phyloP scores from a whole-genome alignment of 306 rosid genomes.

The Cucurbita pepo region DNA sequence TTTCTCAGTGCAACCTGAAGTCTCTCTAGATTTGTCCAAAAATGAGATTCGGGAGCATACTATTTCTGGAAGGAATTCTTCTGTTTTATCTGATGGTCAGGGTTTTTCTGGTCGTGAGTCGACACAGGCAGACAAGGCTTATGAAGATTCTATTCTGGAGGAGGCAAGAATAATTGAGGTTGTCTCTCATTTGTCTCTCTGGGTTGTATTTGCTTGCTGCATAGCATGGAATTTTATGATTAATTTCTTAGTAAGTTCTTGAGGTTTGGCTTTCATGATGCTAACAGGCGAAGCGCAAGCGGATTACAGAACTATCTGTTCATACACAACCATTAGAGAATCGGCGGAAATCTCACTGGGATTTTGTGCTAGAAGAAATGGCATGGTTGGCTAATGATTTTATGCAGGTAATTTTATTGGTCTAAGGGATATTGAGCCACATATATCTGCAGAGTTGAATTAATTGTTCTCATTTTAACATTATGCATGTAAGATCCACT shows the following conservation, averaged over 20 bases:
- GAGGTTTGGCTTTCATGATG: slow-evolving; percentile 9
- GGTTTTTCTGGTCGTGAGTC: slow-evolving; percentile 18
- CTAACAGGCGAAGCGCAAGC: slow-evolving; percentile 76
- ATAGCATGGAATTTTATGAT: slow-evolving; percentile 2
- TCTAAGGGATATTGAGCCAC: neutral
- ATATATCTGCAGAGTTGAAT: neutral
- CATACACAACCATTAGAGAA: slow-evolving; percentile 37
- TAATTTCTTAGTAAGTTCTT: slow-evolving; percentile 7
- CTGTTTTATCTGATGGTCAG: slow-evolving; percentile 27
- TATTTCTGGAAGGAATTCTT: slow-evolving; percentile 18
- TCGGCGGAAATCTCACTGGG: slow-evolving; percentile 72
- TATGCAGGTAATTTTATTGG: slow-evolving; percentile 54
- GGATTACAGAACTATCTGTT: slow-evolving; percentile 75
- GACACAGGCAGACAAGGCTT: slow-evolving; percentile 55
- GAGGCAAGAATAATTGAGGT: slow-evolving; percentile 88
- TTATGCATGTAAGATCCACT: neutral
- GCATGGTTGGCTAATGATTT: slow-evolving; percentile 98
- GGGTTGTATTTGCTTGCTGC: slow-evolving; percentile 1
- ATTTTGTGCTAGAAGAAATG: slow-evolving; percentile 92
- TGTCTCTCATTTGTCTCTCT: slow-evolving; percentile 8
- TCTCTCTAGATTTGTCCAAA: slow-evolving; percentile 19
- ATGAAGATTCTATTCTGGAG: slow-evolving; percentile 81
- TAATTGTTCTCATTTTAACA: neutral
- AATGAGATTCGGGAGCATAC: slow-evolving; percentile 26
- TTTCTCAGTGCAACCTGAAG: slow-evolving; percentile 15